These are phyloP conservation scores for Gleditsia sinensis DNA, from an alignment of 306 rosid species.

Conservation along the genomic window DNA sequence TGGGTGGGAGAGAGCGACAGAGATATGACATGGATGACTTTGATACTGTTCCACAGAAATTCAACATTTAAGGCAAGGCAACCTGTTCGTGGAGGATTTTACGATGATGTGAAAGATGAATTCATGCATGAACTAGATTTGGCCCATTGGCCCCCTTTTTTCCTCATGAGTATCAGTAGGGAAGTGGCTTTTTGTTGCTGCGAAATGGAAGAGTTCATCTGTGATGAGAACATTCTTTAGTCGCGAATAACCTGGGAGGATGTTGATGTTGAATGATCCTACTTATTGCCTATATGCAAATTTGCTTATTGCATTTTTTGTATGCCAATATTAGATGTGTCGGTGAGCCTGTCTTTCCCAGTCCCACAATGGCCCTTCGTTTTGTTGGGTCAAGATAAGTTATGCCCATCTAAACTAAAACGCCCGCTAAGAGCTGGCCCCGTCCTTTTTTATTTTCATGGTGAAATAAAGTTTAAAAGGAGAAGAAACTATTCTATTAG, in stretches of 20 bases:
- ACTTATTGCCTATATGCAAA: neutral
- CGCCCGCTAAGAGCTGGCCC: too few species aligned
- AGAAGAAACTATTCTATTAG: too few species aligned
- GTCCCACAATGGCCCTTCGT: too few species aligned
- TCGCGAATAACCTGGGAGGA: too few species aligned
- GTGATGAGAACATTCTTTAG: neutral
- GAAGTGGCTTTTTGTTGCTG: conserved; percentile 16
- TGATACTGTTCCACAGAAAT: conserved; percentile 69
- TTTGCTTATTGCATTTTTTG: neutral
- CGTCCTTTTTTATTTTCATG: too few species aligned
- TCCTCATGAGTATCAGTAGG: neutral
- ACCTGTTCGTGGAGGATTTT: too few species aligned
- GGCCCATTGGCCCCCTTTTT: conserved; percentile 11
- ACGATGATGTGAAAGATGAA: conserved; percentile 30
- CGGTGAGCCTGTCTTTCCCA: too few species aligned
- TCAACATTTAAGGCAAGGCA: conserved; percentile 50
- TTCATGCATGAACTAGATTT: conserved; percentile 3
- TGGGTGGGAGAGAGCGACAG: conserved; percentile 84
- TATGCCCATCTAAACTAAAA: too few species aligned
- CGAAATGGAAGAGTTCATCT: conserved; percentile 16
- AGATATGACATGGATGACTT: conserved; percentile 77
- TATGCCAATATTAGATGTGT: too few species aligned
- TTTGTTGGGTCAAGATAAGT: too few species aligned
- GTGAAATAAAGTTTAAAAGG: too few species aligned
- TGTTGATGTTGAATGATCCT: too few species aligned